Conservation (phyloP, 1,284 basidiomycete species). For the Pyrrhoderma lamaoense region DNA sequence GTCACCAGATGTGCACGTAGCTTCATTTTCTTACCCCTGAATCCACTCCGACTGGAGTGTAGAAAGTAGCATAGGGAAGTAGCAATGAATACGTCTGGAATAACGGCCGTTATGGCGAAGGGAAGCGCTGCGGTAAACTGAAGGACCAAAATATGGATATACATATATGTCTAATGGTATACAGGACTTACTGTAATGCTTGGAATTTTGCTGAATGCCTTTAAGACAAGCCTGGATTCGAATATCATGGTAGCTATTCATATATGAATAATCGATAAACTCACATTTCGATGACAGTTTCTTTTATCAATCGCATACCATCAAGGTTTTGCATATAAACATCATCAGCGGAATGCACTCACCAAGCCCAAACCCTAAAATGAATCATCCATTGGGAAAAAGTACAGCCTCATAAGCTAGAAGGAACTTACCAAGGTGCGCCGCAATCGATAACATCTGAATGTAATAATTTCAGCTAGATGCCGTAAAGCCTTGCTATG, state of each 20-base stretch:
- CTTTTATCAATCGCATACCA: neutral
- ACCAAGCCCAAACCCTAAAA: conserved; percentile 14
- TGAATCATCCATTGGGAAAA: neutral
- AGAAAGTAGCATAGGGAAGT: conserved; percentile 33
- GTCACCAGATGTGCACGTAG: neutral
- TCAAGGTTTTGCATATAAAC: neutral
- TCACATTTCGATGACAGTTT: conserved; percentile 12
- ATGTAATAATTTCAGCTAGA: neutral
- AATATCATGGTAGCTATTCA: too few relatives aligned
- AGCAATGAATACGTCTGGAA: conserved; percentile 38
- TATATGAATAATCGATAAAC: too few relatives aligned
- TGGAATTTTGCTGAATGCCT: conserved; percentile 4
- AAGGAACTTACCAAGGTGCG: conserved; percentile 11
- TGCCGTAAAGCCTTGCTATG: neutral
- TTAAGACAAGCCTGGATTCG: conserved; percentile 6
- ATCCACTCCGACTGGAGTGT: conserved; percentile 25
- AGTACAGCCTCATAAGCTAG: neutral
- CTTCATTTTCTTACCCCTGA: conserved; percentile 4
- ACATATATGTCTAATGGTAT: neutral
- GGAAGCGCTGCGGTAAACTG: conserved; percentile 28
- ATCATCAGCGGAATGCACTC: neutral
- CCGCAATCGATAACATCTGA: conserved; percentile 9
- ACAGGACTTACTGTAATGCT: conserved; percentile 6
- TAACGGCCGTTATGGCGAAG: conserved; percentile 32
- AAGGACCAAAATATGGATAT: neutral